Conservation (phyloP, 2,329 filamentous ascomycete genomes). For the Ploettnerulaceae sp. region DNA sequence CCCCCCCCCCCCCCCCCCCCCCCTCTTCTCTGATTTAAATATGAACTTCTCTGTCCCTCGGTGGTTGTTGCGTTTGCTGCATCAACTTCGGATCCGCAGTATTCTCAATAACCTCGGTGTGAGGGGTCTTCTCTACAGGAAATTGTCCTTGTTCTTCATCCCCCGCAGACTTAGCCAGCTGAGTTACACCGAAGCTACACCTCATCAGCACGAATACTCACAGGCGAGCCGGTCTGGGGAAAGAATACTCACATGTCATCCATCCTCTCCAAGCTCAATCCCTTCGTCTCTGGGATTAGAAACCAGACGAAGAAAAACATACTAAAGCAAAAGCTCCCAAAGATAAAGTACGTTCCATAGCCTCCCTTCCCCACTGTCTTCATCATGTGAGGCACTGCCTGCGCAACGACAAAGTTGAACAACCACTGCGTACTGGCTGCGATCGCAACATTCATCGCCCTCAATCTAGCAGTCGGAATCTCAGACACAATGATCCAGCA, state of each 20-base stretch:
- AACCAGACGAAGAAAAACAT: conserved; percentile 44
- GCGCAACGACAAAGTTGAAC: conserved; percentile 69
- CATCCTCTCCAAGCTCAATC: conserved; percentile 51
- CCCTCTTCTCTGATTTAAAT: not conserved
- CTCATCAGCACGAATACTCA: conserved; percentile 5
- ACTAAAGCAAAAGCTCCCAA: conserved; percentile 58
- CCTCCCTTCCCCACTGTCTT: conserved; percentile 43
- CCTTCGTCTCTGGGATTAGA: conserved; percentile 62
- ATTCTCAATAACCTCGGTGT: conserved; percentile 16
- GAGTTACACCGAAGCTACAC: conserved; percentile 55
- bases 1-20: no score
- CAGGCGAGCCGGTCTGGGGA: conserved; percentile 1
- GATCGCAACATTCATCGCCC: conserved; percentile 63
- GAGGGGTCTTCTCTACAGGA: conserved; percentile 8
- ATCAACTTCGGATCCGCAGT: conserved; percentile 8
- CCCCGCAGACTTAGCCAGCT: conserved; percentile 34
- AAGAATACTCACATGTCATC: conserved; percentile 21
- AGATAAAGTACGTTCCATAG: conserved; percentile 63
- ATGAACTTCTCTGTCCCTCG: not conserved
- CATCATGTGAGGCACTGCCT: conserved; percentile 65
- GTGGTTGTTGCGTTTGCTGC: not conserved
- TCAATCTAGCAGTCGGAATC: conserved; percentile 62
- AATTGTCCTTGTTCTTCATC: conserved; percentile 18
- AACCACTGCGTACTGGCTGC: conserved; percentile 67
- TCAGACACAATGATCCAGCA: conserved; percentile 69